Percentiles rank a stretch among this genome's conserved stretches.
phyloP scores from a whole-genome alignment of 805 yeast genomes.

The Kazachstania kunashirensis region DNA sequence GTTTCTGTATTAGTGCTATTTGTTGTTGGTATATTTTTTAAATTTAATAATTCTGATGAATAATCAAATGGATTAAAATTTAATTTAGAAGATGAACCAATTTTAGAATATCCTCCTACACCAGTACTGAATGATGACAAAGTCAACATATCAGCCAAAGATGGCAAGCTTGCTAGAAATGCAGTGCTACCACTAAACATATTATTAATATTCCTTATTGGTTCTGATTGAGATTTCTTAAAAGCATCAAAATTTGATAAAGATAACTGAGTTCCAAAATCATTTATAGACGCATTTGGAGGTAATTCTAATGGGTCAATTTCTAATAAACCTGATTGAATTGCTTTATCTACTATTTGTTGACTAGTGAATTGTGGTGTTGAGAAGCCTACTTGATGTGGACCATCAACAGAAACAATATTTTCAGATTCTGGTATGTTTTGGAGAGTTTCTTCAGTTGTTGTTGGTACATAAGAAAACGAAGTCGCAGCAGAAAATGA shows the following conservation, averaged over 20 bases:
- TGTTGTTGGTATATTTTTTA: background rate
- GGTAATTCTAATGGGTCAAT: conserved; percentile 19
- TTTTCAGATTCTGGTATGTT: background rate
- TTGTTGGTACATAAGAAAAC: conserved; percentile 23
- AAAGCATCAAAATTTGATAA: background rate
- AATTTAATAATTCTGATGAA: background rate
- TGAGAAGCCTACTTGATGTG: conserved; percentile 65
- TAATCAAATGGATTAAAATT: conserved; percentile 30
- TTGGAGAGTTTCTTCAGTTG: no score
- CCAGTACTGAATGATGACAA: conserved; percentile 35
- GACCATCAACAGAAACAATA: conserved; percentile 22
- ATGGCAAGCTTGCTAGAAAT: conserved; percentile 27
- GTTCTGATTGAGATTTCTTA: background rate
- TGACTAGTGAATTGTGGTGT: conserved; percentile 61
- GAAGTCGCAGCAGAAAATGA: conserved; percentile 35
- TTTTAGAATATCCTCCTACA: conserved; percentile 28
- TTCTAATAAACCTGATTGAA: conserved; percentile 19
- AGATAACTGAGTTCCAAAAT: background rate
- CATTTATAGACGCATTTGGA: conserved; percentile 4
- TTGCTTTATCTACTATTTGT: conserved; percentile 30
- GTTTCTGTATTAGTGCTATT: background rate
- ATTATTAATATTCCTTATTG: background rate
- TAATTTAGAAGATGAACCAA: conserved; percentile 16
- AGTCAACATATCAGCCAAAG: conserved; percentile 33
- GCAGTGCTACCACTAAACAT: conserved; percentile 2